phyloP scores from a whole-genome alignment of 129 eudicot genomes.

The Rutidosis leptorrhynchoides region DNA sequence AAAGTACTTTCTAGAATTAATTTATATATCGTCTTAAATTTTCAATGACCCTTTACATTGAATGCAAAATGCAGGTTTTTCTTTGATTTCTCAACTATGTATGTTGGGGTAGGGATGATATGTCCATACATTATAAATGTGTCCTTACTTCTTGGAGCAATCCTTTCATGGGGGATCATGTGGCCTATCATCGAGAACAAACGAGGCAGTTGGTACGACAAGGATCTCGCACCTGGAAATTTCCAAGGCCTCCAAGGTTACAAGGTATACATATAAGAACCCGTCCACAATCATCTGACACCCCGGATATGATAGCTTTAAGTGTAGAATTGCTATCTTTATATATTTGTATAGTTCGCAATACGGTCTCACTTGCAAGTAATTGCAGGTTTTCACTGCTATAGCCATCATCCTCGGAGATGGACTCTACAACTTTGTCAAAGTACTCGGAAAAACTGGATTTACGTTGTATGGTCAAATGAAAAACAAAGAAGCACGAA shows the following conservation, averaged over 20 bases:
- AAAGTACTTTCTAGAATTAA: no score
- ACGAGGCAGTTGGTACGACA: conserved; percentile 50
- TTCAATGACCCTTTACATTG: background rate
- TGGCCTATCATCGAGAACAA: conserved; percentile 56
- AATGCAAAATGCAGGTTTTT: conserved; percentile 36
- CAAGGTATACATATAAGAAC: conserved; percentile 37
- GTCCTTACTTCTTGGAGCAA: conserved; percentile 56
- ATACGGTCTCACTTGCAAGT: background rate
- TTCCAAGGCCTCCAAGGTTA: conserved; percentile 71
- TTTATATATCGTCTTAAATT: no score
- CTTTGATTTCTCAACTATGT: conserved; percentile 58
- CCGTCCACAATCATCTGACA: no score
- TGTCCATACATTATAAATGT: conserved; percentile 57
- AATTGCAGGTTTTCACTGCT: conserved; percentile 55
- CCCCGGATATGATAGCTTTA: no score
- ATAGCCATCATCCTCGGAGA: conserved; percentile 72
- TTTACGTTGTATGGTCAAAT: conserved; percentile 12
- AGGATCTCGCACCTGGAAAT: conserved; percentile 28
- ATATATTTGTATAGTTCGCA: no score
- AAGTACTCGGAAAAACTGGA: conserved; percentile 23
- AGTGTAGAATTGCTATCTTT: no score
- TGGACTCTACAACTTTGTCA: conserved; percentile 55
- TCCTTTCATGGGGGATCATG: conserved; percentile 63
- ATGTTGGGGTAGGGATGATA: conserved; percentile 74
- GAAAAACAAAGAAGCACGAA: conserved; percentile 23